Conservation (phyloP, 331 rosid genomes). For the Malus hybrid region DNA sequence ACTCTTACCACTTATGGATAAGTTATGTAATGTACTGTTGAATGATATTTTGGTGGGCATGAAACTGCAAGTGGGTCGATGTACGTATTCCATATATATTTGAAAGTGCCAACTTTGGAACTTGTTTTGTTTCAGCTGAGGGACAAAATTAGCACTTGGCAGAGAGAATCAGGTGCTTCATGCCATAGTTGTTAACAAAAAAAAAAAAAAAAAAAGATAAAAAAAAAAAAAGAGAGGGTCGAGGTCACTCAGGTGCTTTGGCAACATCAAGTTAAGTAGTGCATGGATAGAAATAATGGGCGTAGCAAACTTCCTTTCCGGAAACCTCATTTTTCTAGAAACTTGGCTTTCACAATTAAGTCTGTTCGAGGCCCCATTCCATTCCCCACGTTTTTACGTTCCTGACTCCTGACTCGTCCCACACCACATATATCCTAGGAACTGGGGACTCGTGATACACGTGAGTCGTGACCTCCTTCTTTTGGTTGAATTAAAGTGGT, state of each 20-base stretch:
- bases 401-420: constrained; percentile 2
- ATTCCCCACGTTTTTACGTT: background rate
- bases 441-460: background rate
- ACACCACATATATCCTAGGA: background rate
- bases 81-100: background rate
- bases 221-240: background rate
- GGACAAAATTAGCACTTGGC: background rate
- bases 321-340: too few species aligned
- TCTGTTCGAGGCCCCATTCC: background rate
- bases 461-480: background rate
- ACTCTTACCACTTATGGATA: too few species aligned
- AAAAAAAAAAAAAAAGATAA: background rate
- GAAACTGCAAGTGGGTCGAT: background rate
- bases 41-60: background rate
- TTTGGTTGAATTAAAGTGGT: background rate
- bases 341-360: too few species aligned
- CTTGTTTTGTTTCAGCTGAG: background rate
- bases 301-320: too few species aligned
- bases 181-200: background rate
- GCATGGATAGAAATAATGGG: too few species aligned
- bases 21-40: background rate
- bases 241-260: background rate
- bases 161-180: background rate
- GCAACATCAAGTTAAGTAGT: background rate
- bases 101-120: background rate